Conservation (phyloP, 257 asterid genomes). For the Solanum corneliomulleri region DNA sequence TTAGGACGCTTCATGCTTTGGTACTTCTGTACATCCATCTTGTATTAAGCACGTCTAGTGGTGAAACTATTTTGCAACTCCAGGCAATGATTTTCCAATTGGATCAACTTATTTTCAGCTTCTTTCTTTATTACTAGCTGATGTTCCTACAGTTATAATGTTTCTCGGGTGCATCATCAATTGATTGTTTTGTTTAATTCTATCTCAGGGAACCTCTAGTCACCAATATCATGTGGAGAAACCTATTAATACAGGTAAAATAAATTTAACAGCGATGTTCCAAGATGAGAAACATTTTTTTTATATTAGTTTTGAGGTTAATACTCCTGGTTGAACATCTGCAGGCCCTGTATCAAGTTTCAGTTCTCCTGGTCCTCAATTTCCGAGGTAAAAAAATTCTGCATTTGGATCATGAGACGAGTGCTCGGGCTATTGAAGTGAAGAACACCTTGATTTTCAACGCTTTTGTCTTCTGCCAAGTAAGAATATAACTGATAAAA, state of each 20-base stretch:
- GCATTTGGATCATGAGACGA: conserved; percentile 31
- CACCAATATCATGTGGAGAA: conserved; percentile 98
- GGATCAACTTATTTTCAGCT: background rate
- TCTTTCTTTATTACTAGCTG: background rate
- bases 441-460: conserved; percentile 87
- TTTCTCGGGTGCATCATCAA: background rate
- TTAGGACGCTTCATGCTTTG: background rate
- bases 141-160: background rate
- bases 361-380: conserved; percentile 74
- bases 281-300: background rate
- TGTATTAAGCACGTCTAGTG: background rate
- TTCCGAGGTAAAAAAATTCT: conserved; percentile 60
- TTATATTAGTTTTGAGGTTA: background rate
- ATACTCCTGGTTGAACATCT: conserved; percentile 8
- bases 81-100: background rate
- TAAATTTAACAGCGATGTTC: background rate
- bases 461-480: conserved; percentile 88
- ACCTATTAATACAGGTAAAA: conserved; percentile 73
- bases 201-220: conserved; percentile 84
- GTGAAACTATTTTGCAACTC: background rate
- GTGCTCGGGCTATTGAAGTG: conserved; percentile 46
- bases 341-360: conserved; percentile 89
- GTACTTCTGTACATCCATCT: background rate
- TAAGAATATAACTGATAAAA: conserved; percentile 3
- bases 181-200: conserved; percentile 1